These are phyloP conservation scores for Diaporthe ilicicola DNA, from an alignment of 2,329 filamentous ascomycete species.

Conservation along the genomic window DNA sequence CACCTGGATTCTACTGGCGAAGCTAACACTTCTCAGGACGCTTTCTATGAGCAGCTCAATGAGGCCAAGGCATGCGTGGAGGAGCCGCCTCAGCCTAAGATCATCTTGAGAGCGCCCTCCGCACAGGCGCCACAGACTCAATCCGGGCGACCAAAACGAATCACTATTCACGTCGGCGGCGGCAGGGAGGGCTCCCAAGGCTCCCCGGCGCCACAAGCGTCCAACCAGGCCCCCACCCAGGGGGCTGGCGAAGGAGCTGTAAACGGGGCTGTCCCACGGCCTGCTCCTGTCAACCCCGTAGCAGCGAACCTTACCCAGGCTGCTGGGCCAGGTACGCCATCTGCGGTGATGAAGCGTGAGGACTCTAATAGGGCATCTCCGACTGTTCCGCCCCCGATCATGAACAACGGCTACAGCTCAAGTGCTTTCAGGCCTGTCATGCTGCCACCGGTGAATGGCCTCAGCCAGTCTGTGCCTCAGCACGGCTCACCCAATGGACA, in stretches of 20 bases:
- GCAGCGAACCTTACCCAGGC: slow-evolving; percentile 39
- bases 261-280: slow-evolving; percentile 40
- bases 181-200: slow-evolving; percentile 60
- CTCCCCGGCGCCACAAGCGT: slow-evolving; percentile 56
- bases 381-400: slow-evolving; percentile 37
- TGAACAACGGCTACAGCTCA: slow-evolving; percentile 41
- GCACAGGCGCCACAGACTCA: slow-evolving; percentile 51
- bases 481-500: slow-evolving; percentile 29
- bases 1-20: neutral
- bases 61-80: slow-evolving; percentile 77
- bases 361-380: slow-evolving; percentile 46
- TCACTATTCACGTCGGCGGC: slow-evolving; percentile 76
- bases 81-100: slow-evolving; percentile 78
- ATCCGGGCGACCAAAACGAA: slow-evolving; percentile 62
- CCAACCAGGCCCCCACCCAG: slow-evolving; percentile 45
- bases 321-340: slow-evolving; percentile 56
- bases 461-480: slow-evolving; percentile 25
- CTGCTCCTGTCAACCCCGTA: slow-evolving; percentile 30
- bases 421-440: slow-evolving; percentile 34
- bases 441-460: slow-evolving; percentile 20
- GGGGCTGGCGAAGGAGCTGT: slow-evolving; percentile 43
- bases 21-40: slow-evolving; percentile 57
- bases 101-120: slow-evolving; percentile 78
- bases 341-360: slow-evolving; percentile 48
- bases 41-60: slow-evolving; percentile 73